Evolutionary conservation across 2,329 filamentous ascomycete species (phyloP), one percentile per base, ranked within the genome.

Genomic region (Thermoascus crustaceus): DNA sequence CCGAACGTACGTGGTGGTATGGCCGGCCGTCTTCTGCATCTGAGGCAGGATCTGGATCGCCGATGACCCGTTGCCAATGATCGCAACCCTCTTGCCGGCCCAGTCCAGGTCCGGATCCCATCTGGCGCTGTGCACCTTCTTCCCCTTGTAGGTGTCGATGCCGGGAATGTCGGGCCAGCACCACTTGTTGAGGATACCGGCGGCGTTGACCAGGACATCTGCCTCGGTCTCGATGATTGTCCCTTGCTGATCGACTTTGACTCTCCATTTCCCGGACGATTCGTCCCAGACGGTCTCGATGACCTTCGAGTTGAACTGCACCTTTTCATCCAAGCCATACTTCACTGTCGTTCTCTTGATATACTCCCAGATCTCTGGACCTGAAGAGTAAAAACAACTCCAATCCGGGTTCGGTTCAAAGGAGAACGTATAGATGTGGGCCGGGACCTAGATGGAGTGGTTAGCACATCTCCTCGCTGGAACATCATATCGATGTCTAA

Each of bases 361-460:
- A 39, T 69, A 69, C n/a, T 60, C 53, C n/a, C 58, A 52, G 17
- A 69, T 68, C 42, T 68, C 65, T 7, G 46, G 44, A 1, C 60
- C 60, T 4, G 47, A 50, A 2, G 60, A 61, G 33, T 65, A 68
- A 26, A 61, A 61, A 7, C 59, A 53, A 0, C 55, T 58, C 64
- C 64, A 69, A 23, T 60, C 50, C 0, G 63, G 61, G 14, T 67
- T 67, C 2, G 63, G 61, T 7, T 63, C 59, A 38, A 63, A 69
- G 3, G 59, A 62, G 17, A 60, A 61, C 9, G 57, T 53, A 37
- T 67, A 68, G 11, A 61, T 61, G 27, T 64, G 45, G 38, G 58
- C 34, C 35, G 47, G 46, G n/a, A 49, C 42, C 13, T 34, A 18
- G 16, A 17, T 27, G 24, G 27, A 19, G 39, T 30, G 3, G n/a